Evolutionary conservation across 768 basidiomycete species (phyloP).

Genomic region (Cantharellus anzutake): DNA sequence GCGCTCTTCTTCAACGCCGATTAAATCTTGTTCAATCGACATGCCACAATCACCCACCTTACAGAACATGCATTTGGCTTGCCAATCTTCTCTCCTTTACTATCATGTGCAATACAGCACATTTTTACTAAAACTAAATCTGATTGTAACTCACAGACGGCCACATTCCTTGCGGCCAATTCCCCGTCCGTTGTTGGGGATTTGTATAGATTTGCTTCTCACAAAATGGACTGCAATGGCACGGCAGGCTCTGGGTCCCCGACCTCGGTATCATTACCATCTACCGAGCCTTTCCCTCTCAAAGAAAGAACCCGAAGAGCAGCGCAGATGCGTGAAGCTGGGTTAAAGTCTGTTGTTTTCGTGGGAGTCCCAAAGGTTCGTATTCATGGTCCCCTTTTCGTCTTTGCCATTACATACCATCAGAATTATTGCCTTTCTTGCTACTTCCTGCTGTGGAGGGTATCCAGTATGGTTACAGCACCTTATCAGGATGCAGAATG

Average conservation of each 20-base stretch:
- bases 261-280: not conserved
- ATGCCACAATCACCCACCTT: not conserved
- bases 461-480: too few relatives aligned
- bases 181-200: constrained; percentile 61
- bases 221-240: constrained; percentile 9
- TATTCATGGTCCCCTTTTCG: constrained; percentile 5
- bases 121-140: not conserved
- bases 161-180: constrained; percentile 66
- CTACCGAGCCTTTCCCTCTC: constrained; percentile 22
- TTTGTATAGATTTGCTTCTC: constrained; percentile 61
- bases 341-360: constrained; percentile 77
- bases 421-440: not conserved
- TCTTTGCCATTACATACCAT: not conserved
- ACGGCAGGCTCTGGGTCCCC: constrained; percentile 10
- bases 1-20: not conserved
- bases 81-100: not conserved
- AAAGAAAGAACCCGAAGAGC: constrained; percentile 48
- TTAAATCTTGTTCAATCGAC: not conserved
- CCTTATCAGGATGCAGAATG: not conserved
- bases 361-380: constrained; percentile 70
- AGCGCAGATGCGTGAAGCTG: constrained; percentile 75
- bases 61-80: not conserved
- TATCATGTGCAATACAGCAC: constrained; percentile 2
- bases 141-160: constrained; percentile 33
- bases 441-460: not conserved